Base-by-base conservation (phyloP, 2,329 filamentous ascomycete genomes). In the Dothideomycetidae sp. region DNA sequence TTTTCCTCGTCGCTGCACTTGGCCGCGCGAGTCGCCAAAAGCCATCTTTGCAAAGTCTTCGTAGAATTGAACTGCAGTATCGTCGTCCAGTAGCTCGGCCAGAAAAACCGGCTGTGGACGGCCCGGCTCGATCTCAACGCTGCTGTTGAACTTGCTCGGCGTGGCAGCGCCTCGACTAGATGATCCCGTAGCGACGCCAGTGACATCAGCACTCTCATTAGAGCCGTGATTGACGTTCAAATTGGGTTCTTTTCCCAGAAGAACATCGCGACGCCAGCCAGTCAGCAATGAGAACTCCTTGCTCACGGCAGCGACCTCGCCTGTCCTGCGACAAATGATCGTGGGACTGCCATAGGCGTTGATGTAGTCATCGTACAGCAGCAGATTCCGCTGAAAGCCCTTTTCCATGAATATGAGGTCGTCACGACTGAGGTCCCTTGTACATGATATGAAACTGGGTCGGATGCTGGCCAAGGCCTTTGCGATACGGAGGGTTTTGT, bases 361-460 rank as follows among this genome's bases (percentile, higher is more conserved):
- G 64, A 94, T 81, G 47, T 92, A 90, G 46, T 93, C 84, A 53
- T 96, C 84, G 51, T 93, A 92, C 54, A 93, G 85, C 52, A 85
- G 84, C 9, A 96, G 67, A 0, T 84, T 92, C 26, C 90, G 75
- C 58, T 98, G 90, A 53, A 96, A 84, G 51, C 82, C 92, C 60
- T 93, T 93, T 57, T 98, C 90, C 81, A 93, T 93, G 57, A 96
- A 94, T 14, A 98, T 77, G 17, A 96, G 66, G 57, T 98, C 90
- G 50, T 90, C 79, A 12, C 78, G 69, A 46, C 84, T 86, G 43
- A 96, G 65, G n/a, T 83, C 85, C 51, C 82, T 81, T 13, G 83
- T 93, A 44, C 84, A 92, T 9, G 85, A 78, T 45, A 96, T 88
- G 54, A 98, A 90, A 0, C 85, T 90, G 2, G 90, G 88, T 5